These are phyloP conservation scores for Austroboletus rostrupii DNA, from an alignment of 1,284 basidiomycete species.

Conservation along the genomic window DNA sequence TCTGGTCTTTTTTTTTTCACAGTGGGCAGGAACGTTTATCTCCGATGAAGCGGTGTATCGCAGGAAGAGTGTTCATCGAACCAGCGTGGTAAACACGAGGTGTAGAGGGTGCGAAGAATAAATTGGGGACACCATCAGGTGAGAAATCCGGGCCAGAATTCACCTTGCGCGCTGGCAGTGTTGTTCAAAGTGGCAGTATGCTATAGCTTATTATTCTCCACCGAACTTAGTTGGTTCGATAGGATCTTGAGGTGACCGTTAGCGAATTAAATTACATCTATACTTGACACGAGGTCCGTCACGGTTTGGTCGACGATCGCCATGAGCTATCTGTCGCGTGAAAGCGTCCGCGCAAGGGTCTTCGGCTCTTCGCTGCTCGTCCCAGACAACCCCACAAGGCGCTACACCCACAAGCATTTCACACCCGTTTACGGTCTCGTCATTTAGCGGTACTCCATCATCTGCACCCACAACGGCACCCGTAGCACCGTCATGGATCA, in stretches of 20 bases:
- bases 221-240: constrained; percentile 10
- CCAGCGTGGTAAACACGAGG: constrained; percentile 34
- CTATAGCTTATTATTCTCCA: constrained; percentile 2
- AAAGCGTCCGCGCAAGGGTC: constrained; percentile 15
- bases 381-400: constrained; percentile 14
- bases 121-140: constrained; percentile 14
- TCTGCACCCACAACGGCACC: constrained; percentile 14
- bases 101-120: constrained; percentile 14
- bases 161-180: constrained; percentile 13
- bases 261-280: constrained; percentile 11
- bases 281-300: constrained; percentile 22
- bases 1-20: constrained; percentile 11
- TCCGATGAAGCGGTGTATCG: constrained; percentile 32
- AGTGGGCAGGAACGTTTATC: constrained; percentile 25
- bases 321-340: constrained; percentile 21
- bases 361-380: constrained; percentile 14
- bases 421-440: constrained; percentile 2
- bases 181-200: constrained; percentile 3
- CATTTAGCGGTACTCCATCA: constrained; percentile 1
- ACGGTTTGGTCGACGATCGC: constrained; percentile 15
- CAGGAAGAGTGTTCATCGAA: constrained; percentile 19
- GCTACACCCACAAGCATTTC: constrained; percentile 5
- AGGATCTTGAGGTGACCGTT: constrained; percentile 15
- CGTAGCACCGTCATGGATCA: constrained; percentile 10
- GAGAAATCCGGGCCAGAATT: constrained; percentile 10